phyloP scores from a whole-genome alignment of 164 flowering plant genomes.

The Kingdonia uniflora region DNA sequence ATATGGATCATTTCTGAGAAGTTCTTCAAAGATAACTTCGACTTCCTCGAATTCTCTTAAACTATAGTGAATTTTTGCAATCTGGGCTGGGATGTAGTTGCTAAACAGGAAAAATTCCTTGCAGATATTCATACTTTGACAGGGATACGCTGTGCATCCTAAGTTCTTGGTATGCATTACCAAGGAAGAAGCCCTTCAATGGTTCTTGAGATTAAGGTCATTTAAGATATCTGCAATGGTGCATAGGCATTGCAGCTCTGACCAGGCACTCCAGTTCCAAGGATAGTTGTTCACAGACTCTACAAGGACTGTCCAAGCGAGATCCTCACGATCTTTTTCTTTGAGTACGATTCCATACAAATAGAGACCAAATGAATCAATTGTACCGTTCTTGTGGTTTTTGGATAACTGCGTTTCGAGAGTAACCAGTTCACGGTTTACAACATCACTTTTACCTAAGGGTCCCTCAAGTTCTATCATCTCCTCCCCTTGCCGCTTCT shows the following conservation, averaged over 20 bases:
- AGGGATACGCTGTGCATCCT: slow-evolving; percentile 77
- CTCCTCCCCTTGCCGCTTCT: slow-evolving; percentile 96
- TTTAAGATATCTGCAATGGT: slow-evolving; percentile 55
- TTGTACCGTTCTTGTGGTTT: slow-evolving; percentile 54
- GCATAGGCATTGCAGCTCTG: slow-evolving; percentile 82
- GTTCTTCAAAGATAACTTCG: slow-evolving; percentile 87
- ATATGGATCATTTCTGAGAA: slow-evolving; percentile 71
- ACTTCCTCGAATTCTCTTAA: slow-evolving; percentile 87
- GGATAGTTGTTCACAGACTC: slow-evolving; percentile 94
- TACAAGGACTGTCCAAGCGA: slow-evolving; percentile 70
- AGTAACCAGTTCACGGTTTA: slow-evolving; percentile 60
- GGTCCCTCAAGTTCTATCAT: slow-evolving; percentile 88
- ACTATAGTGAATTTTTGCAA: slow-evolving; percentile 81
- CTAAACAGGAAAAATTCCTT: slow-evolving; percentile 66
- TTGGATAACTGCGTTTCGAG: slow-evolving; percentile 72
- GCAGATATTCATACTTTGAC: slow-evolving; percentile 60
- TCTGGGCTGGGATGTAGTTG: slow-evolving; percentile 81
- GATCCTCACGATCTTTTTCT: slow-evolving; percentile 72
- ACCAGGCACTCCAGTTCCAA: slow-evolving; percentile 99
- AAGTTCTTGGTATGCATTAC: slow-evolving; percentile 77
- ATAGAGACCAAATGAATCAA: slow-evolving; percentile 81
- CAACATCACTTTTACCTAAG: slow-evolving; percentile 66
- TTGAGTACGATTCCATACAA: slow-evolving; percentile 81
- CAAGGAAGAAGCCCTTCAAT: slow-evolving; percentile 95
- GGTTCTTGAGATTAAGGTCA: slow-evolving; percentile 67